phyloP scores from a whole-genome alignment of 345 rosid species.

The Brassica incana region DNA sequence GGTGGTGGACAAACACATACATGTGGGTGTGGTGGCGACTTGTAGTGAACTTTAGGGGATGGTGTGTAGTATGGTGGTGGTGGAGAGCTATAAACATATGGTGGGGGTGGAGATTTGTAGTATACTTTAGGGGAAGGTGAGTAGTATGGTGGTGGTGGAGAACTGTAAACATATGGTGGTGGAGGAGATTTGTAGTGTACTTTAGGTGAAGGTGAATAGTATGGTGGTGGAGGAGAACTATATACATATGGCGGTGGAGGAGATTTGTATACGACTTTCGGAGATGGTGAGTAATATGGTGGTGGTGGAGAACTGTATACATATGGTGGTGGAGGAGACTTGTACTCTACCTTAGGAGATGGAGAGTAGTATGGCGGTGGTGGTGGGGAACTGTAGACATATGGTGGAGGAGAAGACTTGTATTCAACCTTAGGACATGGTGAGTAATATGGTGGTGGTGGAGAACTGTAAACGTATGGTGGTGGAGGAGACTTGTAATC shows the following conservation, averaged over 20 bases:
- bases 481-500: no score
- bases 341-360: not conserved
- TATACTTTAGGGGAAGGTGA: not conserved
- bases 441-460: not conserved
- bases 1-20: not conserved
- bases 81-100: constrained; percentile 5
- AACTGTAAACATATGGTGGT: constrained; percentile 6
- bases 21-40: constrained; percentile 11
- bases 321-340: constrained; percentile 12
- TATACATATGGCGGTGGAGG: constrained; percentile 18
- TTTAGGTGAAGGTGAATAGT: not conserved
- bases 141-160: constrained; percentile 19
- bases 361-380: constrained; percentile 16
- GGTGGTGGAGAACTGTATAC: constrained; percentile 15
- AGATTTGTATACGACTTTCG: not conserved
- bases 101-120: constrained; percentile 14
- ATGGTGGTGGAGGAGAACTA: constrained; percentile 20
- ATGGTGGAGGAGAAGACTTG: constrained; percentile 19
- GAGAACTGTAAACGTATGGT: no score
- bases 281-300: constrained; percentile 1
- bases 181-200: constrained; percentile 14
- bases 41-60: not conserved
- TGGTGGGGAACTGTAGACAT: constrained; percentile 17
- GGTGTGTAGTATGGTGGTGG: constrained; percentile 24
- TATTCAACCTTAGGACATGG: not conserved